Base-by-base conservation (phyloP, 2,329 filamentous ascomycete genomes). In the Neurospora sp. region DNA sequence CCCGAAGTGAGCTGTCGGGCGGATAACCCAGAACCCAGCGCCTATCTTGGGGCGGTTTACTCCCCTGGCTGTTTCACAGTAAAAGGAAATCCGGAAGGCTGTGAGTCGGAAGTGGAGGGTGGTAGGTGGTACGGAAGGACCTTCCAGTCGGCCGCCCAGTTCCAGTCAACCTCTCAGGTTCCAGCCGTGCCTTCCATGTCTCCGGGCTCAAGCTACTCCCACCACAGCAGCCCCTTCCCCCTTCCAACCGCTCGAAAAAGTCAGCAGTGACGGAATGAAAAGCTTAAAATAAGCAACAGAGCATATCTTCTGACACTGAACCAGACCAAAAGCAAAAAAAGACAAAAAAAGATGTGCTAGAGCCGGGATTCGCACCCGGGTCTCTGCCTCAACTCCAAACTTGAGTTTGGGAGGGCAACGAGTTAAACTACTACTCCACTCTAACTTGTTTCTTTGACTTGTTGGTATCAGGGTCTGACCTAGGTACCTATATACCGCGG, bases 361-460 rank as follows among this genome's bases (percentile, higher is more conserved):
- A 71, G 70, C 71, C 70, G 73, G 75, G 75, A 73, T 74, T 74
- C 70, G 73, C 72, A 76, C 73, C 75, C 73, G 68, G 33, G 69
- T 72, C 67, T 74, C 58, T 72, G 71, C 73, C 72, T 23, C 23
- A 62, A 28, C 52, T 62, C 52, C 43, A 23, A 23, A 23, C 43
- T 8, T 13, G 10, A 15, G 52, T 62, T 72, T 72, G 73, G 73
- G 70, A 73, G 71, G 72, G 73, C 70, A 72, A 67, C 69, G 71
- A 74, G 72, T 73, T 73, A 74, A 33, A 73, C 72, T 73, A 68
- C 72, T 73, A 73, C 73, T 74, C 72, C 58, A 72, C 72, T 72
- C 69, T 67, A 73, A 36, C 73, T 72, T 28, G 71, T 28, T 9
- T 9, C 9, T 4, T 33, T 33, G 7, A 17, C 6, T 62, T 33